Evolutionary conservation across 495 filamentous ascomycete genomes (phyloP).

Genomic region (Talaromyces ruber): DNA sequence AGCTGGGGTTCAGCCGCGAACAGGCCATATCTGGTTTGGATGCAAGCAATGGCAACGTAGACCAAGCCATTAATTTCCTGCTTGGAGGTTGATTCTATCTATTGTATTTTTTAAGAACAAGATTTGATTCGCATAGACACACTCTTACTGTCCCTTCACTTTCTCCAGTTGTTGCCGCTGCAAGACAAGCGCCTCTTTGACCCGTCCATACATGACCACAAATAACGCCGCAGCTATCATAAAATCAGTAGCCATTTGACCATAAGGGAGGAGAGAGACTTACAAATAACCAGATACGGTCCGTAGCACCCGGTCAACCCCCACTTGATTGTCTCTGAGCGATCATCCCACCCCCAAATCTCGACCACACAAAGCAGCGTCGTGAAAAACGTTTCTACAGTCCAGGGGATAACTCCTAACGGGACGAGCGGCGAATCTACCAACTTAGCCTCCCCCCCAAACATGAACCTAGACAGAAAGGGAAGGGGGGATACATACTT

Average conservation of each 20-base stretch:
- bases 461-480: background rate
- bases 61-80: conserved; percentile 76
- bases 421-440: conserved; percentile 50
- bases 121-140: background rate
- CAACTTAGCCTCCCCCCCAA: background rate
- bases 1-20: conserved; percentile 70
- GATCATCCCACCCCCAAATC: conserved; percentile 47
- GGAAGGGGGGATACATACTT: conserved; percentile 30
- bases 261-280: conserved; percentile 23
- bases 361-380: conserved; percentile 61
- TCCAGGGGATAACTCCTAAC: conserved; percentile 62
- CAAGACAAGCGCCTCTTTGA: conserved; percentile 23
- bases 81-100: conserved; percentile 35
- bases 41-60: conserved; percentile 75
- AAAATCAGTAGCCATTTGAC: background rate
- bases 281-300: conserved; percentile 66
- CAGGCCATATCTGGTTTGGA: conserved; percentile 74
- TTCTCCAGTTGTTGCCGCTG: conserved; percentile 11
- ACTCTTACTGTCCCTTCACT: background rate
- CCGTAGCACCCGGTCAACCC: conserved; percentile 57
- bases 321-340: conserved; percentile 44
- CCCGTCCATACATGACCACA: conserved; percentile 43
- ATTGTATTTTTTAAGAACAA: conserved; percentile 5
- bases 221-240: conserved; percentile 44
- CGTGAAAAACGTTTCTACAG: conserved; percentile 60